Evolutionary conservation across 1,284 basidiomycete genomes (phyloP), one percentile per base, ranked within the genome.

Genomic region (Austroboletus niveus): DNA sequence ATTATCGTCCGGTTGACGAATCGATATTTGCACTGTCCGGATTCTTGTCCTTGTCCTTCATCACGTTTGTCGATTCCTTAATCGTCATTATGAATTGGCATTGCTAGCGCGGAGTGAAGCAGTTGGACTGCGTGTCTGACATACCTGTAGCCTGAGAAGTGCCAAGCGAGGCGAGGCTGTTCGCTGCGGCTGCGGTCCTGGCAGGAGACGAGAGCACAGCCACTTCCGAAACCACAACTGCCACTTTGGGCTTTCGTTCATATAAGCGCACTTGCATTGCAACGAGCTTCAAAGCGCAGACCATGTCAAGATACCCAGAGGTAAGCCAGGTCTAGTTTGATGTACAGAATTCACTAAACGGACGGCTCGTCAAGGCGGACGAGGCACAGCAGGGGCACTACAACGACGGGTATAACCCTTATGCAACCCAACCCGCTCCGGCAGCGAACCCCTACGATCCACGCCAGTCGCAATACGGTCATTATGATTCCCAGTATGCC

Each of bases 371-470:
- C 44, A 45, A 82, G 78, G 73, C 77, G 5, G 78, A 84, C 61
- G 82, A 85, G 62, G 77, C 73, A 8, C 81, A 82, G 54, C 72
- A 69, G 15, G 64, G 76, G 36, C 75, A 74, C 49, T 82, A 81
- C 61, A 82, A 82, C 58, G 82, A 85, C 53, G 80, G 81, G 3
- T 81, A 79, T 59, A 66, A 64, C 52, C 72, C 75, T 11, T 76
- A 79, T 56, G 59, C 67, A 38, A 57, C 70, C 14, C 64, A 68
- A 31, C 57, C 48, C 9, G 40, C 46, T 11, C 38, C n/a, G 7
- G 10, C 47, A 47, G 35, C 65, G 27, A 57, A 51, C 30, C 53
- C 66, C 17, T 64, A 57, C 40, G 65, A 61, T 42, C 66, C 59
- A 14, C 59, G 42, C 39, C 57, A 58, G 36, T 51, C 58, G 32